phyloP scores from a whole-genome alignment of 805 yeast species.

The Candida chilensis region DNA sequence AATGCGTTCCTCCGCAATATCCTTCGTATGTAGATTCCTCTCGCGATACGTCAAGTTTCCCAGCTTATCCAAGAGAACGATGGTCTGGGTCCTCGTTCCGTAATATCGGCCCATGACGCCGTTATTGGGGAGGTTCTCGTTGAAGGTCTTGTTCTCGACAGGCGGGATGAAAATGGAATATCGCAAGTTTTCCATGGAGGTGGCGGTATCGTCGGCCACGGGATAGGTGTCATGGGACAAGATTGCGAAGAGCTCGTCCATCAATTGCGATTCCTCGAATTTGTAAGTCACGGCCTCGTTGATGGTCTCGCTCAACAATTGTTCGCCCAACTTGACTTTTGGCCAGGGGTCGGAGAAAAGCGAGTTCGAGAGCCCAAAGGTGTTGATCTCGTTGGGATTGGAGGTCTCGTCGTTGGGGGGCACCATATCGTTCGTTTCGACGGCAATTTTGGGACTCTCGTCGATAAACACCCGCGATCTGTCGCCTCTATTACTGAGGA shows the following conservation, averaged over 20 bases:
- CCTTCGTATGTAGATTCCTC: slow-evolving; percentile 44
- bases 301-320: slow-evolving; percentile 12
- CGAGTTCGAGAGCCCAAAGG: slow-evolving; percentile 64
- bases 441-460: too few species aligned
- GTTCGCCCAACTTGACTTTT: slow-evolving; percentile 49
- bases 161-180: slow-evolving; percentile 72
- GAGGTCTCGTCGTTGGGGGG: too few species aligned
- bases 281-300: slow-evolving; percentile 6
- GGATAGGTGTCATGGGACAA: slow-evolving; percentile 36
- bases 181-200: slow-evolving; percentile 31
- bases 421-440: slow-evolving; percentile 9
- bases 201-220: slow-evolving; percentile 13
- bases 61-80: slow-evolving; percentile 47
- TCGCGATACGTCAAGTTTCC: slow-evolving; percentile 54
- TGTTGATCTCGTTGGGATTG: slow-evolving; percentile 12
- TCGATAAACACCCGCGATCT: too few species aligned
- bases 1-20: too few species aligned
- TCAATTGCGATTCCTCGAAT: slow-evolving; percentile 27
- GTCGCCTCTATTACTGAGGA: slow-evolving; percentile 43
- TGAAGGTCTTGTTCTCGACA: slow-evolving; percentile 12
- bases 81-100: slow-evolving; percentile 86
- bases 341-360: slow-evolving; percentile 65
- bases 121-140: too few species aligned
- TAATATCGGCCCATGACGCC: slow-evolving; percentile 49
- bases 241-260: slow-evolving; percentile 43